phyloP scores from a whole-genome alignment of 306 rosid species.

The Biancaea sappan region DNA sequence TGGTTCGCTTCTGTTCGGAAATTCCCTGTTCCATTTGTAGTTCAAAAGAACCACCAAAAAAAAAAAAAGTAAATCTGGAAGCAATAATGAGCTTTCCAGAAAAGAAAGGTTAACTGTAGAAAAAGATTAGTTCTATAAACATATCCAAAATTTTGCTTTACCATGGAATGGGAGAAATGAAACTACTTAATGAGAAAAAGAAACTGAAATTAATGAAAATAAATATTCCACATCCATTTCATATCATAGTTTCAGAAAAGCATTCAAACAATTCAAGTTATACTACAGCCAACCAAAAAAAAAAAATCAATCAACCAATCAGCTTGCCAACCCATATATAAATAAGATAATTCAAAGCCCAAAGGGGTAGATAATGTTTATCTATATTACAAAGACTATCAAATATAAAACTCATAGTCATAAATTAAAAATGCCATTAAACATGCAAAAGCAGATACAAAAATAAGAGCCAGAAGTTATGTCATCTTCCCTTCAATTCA shows the following conservation, averaged over 20 bases:
- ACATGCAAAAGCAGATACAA: neutral
- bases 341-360: neutral
- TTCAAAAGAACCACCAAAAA: neutral
- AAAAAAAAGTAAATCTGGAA: neutral
- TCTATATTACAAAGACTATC: neutral
- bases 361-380: neutral
- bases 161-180: neutral
- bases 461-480: neutral
- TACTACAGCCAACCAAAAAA: neutral
- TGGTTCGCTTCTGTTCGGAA: neutral
- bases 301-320: neutral
- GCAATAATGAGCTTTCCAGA: neutral
- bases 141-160: neutral
- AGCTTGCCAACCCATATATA: neutral
- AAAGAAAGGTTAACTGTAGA: neutral
- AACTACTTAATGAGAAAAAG: neutral
- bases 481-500: slow-evolving; percentile 14
- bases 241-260: neutral
- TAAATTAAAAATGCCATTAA: slow-evolving; percentile 10
- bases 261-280: slow-evolving; percentile 3
- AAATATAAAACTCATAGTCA: neutral
- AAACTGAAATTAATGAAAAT: neutral
- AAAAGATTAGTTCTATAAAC: neutral
- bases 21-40: neutral
- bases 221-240: neutral